Base-by-base conservation (phyloP, 257 asterid species). In the Mitragyna speciosa region DNA sequence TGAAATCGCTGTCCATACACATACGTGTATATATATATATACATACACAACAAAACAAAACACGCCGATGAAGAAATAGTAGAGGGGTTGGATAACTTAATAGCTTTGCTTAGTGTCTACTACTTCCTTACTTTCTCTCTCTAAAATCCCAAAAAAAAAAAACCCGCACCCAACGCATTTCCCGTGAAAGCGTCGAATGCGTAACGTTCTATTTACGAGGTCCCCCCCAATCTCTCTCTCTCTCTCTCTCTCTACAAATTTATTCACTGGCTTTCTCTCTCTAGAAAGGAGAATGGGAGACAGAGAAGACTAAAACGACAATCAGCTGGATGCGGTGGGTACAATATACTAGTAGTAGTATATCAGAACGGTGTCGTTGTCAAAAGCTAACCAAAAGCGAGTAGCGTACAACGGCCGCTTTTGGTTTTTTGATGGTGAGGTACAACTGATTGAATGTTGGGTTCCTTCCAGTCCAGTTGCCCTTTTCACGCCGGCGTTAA, bases 181-280 rank as follows among this genome's bases (percentile, higher is more conserved):
- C 89, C 81, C 91, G 93, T 88, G 93, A 88, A 79, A 88, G 80
- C 84, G 73, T 86, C 88, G 83, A 84, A 79, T 80, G 76, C 84
- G 80, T 73, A 67, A 83, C 88, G 87, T 80, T 83, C 80, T 74
- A 43, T 67, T 63, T 73, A 77, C 83, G 81, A 78, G 67, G 81
- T 56, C 72, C 7, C 61, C 48, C 26, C 19, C 70, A 19, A 7
- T 33, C 28, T 7, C 51, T 49, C 17, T 48, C 31, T 70, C 75
- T 41, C 74, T 71, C 75, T 64, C 68, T 78, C 63, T 79, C 75
- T 70, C 70, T 49, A 69, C 47, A 12, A 7, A 69, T 43, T 67
- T 24, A 73, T 47, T 28, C 75, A 39, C 36, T 15, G 51, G 7
- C 66, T 70, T 47, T 67, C 69, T 70, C 36, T 75, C 77, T 58